phyloP scores from a whole-genome alignment of 345 rosid genomes.

The Eucalyptus erythrocorys region DNA sequence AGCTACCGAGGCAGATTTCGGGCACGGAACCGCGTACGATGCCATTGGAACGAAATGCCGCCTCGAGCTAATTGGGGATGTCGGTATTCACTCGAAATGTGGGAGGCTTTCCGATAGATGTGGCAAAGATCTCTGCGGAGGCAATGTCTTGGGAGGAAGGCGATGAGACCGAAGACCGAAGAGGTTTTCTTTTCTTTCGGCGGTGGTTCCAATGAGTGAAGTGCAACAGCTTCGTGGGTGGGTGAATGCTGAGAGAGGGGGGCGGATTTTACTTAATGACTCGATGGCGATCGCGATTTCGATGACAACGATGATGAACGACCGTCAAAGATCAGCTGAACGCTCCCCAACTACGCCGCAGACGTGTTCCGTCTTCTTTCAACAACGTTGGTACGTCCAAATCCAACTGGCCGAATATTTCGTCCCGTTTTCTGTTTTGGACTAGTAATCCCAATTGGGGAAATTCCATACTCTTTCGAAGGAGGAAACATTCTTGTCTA shows the following conservation, averaged over 20 bases:
- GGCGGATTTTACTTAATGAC: background rate
- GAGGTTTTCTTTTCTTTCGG: background rate
- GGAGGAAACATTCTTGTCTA: background rate
- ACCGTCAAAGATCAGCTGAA: background rate
- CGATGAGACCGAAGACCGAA: constrained; percentile 2
- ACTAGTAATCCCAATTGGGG: background rate
- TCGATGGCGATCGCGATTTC: background rate
- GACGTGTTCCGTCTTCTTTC: background rate
- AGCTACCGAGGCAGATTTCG: constrained; percentile 40
- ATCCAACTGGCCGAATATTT: background rate
- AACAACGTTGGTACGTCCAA: background rate
- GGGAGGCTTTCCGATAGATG: background rate
- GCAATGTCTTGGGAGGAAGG: background rate
- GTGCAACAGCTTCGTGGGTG: background rate
- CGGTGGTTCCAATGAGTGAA: background rate
- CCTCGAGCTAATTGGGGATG: background rate
- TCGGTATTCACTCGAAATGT: background rate
- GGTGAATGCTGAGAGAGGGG: background rate
- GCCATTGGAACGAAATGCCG: constrained; percentile 25
- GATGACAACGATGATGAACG: background rate
- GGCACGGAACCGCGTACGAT: constrained; percentile 45
- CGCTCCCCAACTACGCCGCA: background rate
- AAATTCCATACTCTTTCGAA: background rate
- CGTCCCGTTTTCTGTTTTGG: background rate
- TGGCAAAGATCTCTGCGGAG: background rate